These are phyloP conservation scores for Cryphonectria nitschkei DNA, from an alignment of 2,329 filamentous ascomycete genomes.

Conservation along the genomic window DNA sequence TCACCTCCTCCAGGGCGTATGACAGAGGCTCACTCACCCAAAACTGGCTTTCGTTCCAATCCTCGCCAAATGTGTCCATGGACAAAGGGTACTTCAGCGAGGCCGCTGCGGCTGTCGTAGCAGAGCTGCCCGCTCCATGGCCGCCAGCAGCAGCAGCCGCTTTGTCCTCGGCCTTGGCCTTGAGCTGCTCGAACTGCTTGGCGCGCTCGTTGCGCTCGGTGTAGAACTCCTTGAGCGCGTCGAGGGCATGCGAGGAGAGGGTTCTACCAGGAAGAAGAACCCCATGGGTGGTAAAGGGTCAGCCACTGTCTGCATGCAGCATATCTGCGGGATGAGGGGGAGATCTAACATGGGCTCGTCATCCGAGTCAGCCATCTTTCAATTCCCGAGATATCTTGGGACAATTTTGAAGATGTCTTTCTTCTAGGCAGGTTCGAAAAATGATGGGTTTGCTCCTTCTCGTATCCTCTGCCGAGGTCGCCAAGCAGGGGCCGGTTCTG, in stretches of 20 bases:
- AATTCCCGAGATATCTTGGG: background rate
- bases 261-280: slow-evolving; percentile 44
- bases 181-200: slow-evolving; percentile 70
- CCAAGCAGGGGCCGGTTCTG: background rate
- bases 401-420: background rate
- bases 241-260: slow-evolving; percentile 68
- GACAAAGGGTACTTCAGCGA: slow-evolving; percentile 40
- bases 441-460: background rate
- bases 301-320: background rate
- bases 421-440: background rate
- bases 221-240: slow-evolving; percentile 75
- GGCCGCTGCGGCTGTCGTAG: slow-evolving; percentile 11
- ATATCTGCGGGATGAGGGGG: background rate
- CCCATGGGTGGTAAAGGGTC: background rate
- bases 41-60: slow-evolving; percentile 85
- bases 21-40: slow-evolving; percentile 60
- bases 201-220: slow-evolving; percentile 69
- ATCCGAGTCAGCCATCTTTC: slow-evolving; percentile 42
- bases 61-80: slow-evolving; percentile 76
- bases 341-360: slow-evolving; percentile 55
- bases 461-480: background rate
- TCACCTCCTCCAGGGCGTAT: background rate
- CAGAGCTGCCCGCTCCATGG: background rate
- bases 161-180: slow-evolving; percentile 61
- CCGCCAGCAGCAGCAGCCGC: slow-evolving; percentile 24